Evolutionary conservation across 495 filamentous ascomycete genomes (phyloP).

Genomic region (Penicillium dipodomyicola): DNA sequence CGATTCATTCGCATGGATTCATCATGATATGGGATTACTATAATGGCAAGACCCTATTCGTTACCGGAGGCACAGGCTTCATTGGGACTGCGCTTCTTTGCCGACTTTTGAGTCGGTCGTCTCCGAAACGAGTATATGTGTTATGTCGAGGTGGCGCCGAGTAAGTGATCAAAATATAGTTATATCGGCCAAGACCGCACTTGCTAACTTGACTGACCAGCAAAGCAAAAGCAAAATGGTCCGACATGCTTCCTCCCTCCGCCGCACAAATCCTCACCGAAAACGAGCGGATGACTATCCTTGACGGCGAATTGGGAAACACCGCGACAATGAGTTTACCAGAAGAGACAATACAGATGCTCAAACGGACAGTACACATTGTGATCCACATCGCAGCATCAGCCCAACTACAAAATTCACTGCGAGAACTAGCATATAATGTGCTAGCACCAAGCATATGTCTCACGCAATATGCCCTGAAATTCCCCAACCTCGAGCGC

Average conservation of each 20-base stretch:
- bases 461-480: conserved; percentile 25
- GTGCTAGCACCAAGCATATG: conserved; percentile 26
- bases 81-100: conserved; percentile 27
- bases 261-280: conserved; percentile 14
- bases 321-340: conserved; percentile 30
- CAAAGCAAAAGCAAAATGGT: conserved; percentile 29
- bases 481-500: conserved; percentile 27
- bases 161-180: conserved; percentile 15
- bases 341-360: conserved; percentile 24
- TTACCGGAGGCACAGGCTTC: conserved; percentile 27
- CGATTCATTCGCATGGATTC: not conserved
- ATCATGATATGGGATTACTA: conserved; percentile 33
- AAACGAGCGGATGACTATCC: conserved; percentile 20
- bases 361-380: conserved; percentile 27
- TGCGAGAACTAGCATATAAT: conserved; percentile 26
- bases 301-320: conserved; percentile 29
- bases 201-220: conserved; percentile 11
- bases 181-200: not conserved
- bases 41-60: conserved; percentile 25
- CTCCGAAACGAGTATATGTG: conserved; percentile 25
- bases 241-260: conserved; percentile 15
- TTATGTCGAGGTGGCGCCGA: conserved; percentile 26
- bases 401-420: conserved; percentile 21
- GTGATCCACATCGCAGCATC: conserved; percentile 24
- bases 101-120: conserved; percentile 21